Evolutionary conservation across 495 filamentous ascomycete species (phyloP), one percentile per base, ranked within the genome.

Genomic region (Amphirosellinia nigrospora): DNA sequence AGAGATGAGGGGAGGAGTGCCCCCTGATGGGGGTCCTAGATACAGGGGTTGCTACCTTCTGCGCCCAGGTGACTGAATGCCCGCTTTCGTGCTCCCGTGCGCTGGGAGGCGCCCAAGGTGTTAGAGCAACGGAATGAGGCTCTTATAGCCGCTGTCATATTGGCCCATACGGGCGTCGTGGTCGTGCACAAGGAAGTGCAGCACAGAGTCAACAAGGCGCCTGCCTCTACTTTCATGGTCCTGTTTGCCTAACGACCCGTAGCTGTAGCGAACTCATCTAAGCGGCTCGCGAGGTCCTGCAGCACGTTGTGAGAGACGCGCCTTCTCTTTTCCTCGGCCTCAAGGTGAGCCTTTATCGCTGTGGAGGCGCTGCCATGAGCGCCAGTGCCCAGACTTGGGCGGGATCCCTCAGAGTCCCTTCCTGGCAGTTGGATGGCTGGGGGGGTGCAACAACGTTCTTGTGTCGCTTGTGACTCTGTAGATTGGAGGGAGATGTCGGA

Each of bases 381-480:
- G 46, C 46, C 46, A 50, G n/a, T 50, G 46, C 46, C 46, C 46
- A 21, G n/a, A 21, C 19, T 50, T 50, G 46, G 46, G 46, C 46
- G 46, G 19, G 46, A 50, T 50, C 46, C 46, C 46, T 50, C 46
- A 50, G 46, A 50, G 46, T 50, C 46, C 46, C 46, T 50, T 50
- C 46, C 46, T 50, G 46, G 46, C 46, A 50, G 9, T 50, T 16
- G 46, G 46, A 50, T 50, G 19, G 46, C 46, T 50, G 19, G 46
- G 46, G 19, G 19, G n/a, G 46, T 16, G 46, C 19, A 50, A 16
- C 46, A 21, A 50, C 46, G 19, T 50, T 50, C 19, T 50, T 50
- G 46, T 50, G 46, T 50, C 46, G 46, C 46, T 50, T 50, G 46
- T 50, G 46, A 50, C 46, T 50, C 46, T 50, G 46, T 50, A 50